These are phyloP conservation scores for Mycena capillaripes DNA, from an alignment of 768 basidiomycete species.

Conservation along the genomic window DNA sequence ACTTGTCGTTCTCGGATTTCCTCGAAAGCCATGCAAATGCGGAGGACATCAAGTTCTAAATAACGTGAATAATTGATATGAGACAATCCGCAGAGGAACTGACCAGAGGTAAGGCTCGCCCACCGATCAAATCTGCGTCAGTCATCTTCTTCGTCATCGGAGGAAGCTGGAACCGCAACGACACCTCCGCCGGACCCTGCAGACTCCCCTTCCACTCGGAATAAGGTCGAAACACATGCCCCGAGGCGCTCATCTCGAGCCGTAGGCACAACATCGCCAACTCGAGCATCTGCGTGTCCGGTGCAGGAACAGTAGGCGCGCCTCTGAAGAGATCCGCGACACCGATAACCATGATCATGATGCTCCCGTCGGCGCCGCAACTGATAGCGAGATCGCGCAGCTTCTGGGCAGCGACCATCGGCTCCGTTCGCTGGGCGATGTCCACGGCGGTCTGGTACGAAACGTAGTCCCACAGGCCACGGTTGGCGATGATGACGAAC, in stretches of 20 bases:
- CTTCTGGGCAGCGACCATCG: conserved; percentile 93
- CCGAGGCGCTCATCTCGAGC: neutral
- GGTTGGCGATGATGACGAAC: conserved; percentile 95
- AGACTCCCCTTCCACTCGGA: conserved; percentile 9
- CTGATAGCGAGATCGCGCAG: conserved; percentile 96
- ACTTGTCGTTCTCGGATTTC: conserved; percentile 6
- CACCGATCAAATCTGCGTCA: conserved; percentile 11
- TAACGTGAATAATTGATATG: neutral
- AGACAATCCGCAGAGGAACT: neutral
- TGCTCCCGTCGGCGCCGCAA: conserved; percentile 93
- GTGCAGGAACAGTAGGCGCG: conserved; percentile 29
- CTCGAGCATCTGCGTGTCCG: conserved; percentile 40
- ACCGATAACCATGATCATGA: conserved; percentile 98
- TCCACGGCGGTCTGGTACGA: conserved; percentile 97
- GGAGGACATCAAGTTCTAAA: conserved; percentile 22
- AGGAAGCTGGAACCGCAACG: conserved; percentile 5
- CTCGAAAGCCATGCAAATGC: conserved; percentile 20
- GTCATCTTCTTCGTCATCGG: conserved; percentile 4
- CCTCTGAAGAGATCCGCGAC: conserved; percentile 81
- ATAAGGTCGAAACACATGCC: too few species aligned
- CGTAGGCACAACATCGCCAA: neutral
- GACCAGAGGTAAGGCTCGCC: conserved; percentile 26
- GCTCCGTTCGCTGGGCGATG: conserved; percentile 79
- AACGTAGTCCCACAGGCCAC: conserved; percentile 94
- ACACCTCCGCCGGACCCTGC: conserved; percentile 2